These are phyloP conservation scores for Scedosporium minutisporum DNA, from an alignment of 2,329 filamentous ascomycete genomes.

Conservation along the genomic window DNA sequence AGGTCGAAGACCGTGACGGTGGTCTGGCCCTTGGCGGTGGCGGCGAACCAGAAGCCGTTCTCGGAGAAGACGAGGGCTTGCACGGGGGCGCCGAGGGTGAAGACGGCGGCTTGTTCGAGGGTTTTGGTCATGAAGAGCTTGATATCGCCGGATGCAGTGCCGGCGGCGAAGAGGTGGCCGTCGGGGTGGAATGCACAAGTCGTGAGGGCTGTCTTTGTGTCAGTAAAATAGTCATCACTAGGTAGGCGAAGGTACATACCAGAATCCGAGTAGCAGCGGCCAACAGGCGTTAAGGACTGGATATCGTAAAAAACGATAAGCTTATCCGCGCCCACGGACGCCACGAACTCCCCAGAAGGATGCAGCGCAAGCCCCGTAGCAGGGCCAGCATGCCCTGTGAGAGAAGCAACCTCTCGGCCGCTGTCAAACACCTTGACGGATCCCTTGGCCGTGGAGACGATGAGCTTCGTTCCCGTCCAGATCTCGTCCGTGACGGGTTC, in stretches of 20 bases:
- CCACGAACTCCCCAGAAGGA: conserved; percentile 72
- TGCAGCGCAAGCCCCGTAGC: conserved; percentile 72
- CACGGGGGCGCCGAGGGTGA: conserved; percentile 59
- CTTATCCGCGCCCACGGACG: conserved; percentile 84
- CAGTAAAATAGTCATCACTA: conserved; percentile 6
- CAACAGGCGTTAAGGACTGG: conserved; percentile 53
- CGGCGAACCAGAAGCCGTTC: conserved; percentile 93
- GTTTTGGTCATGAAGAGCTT: conserved; percentile 83
- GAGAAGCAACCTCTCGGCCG: conserved; percentile 57
- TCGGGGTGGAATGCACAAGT: conserved; percentile 87
- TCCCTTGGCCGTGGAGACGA: conserved; percentile 67
- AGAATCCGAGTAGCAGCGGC: conserved; percentile 70
- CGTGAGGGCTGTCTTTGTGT: conserved; percentile 51
- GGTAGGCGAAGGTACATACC: conserved; percentile 44
- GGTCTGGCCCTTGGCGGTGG: conserved; percentile 66
- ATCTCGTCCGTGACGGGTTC: conserved; percentile 56
- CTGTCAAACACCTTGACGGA: conserved; percentile 70
- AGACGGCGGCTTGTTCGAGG: conserved; percentile 66
- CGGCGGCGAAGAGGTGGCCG: conserved; percentile 84
- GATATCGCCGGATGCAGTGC: conserved; percentile 69
- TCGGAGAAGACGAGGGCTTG: conserved; percentile 80
- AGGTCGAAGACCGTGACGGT: conserved; percentile 84
- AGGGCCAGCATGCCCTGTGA: conserved; percentile 75
- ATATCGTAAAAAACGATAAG: conserved; percentile 87
- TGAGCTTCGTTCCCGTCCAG: conserved; percentile 59